Base-by-base conservation (phyloP, 2,329 filamentous ascomycete genomes). In the Verticillium nonalfalfae region DNA sequence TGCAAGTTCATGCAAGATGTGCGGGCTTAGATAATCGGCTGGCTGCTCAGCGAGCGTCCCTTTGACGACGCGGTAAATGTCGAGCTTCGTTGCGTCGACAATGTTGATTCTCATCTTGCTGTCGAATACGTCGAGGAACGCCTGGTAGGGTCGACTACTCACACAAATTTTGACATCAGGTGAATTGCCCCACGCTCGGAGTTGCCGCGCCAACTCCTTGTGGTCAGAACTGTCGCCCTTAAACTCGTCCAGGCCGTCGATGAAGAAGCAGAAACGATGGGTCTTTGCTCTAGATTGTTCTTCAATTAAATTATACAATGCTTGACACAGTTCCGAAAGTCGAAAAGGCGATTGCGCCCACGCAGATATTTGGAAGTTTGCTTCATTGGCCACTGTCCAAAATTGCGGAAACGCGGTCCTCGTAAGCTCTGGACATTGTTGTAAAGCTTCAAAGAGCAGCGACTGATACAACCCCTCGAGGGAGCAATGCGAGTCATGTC, bases 381-480 rank as follows among this genome's bases (percentile, higher is more conserved):
- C 21, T 3, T 14, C 35, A 10, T 34, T 36, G 14, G 35, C 18
- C 13, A n/a, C 4, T 40, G n/a, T 15, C 56, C 36, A 58, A 14
- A 39, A n/a, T 10, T 61, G 60, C 2, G 62, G 62, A 18, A 66
- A 68, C 4, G 64, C 57, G 1, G 35, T 15, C 5, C 35, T 55
- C n/a, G 66, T 67, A 4, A 65, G 56, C 7, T 63, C 59, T 0
- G 67, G 66, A 9, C 60, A 63, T 36, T 64, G 62, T 3, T 60
- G 60, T 3, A 69, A 56, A 1, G 64, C 61, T 1, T 67, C 60
- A 31, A 64, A 69, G 1, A 69, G 61, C 0, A 68, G 58, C 1
- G 66, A 65, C 14, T 64, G 62, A 9, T 66, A 61, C 7, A 69
- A 56, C 0, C 66, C 67, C n/a, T 64, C 61, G 0, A 62, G 57